Base-by-base conservation (phyloP, 371 early-diverging fungal genomes). In the Mortierella sp. region DNA sequence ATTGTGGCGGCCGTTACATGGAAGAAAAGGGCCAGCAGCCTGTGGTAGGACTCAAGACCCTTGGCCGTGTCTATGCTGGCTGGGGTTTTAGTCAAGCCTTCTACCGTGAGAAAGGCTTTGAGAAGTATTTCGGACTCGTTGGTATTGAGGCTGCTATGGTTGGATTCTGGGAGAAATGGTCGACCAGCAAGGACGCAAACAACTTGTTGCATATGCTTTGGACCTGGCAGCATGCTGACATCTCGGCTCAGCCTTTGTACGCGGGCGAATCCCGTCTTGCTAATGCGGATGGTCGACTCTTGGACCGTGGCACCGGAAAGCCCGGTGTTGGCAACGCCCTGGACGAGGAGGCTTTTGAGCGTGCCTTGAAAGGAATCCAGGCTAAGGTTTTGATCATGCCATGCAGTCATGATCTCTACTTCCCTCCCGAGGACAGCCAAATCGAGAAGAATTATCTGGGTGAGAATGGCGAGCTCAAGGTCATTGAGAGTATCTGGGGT, bases 381-480 rank as follows among this genome's bases (percentile, higher is more conserved):
- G 72, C 63, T 7, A 66, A 66, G n/a, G 47, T 61, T 0, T 45
- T 72, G 62, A 72, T 72, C 7, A 72, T 72, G 72, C 72, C 72
- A n/a, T 41, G 62, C 48, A 16, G 41, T 10, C n/a, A 40, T 24
- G 72, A 72, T n/a, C 45, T 72, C 16, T 72, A 72, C n/a, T 72
- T 72, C 67, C 72, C 72, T n/a, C 72, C 72, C 7, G 72, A 65
- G 55, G 72, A 72, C 67, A 72, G 72, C 19, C 67, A 72, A 48
- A 67, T 72, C 21, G 72, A 72, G 38, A 72, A 72, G 63, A 62
- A 66, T 3, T 72, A 72, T n/a, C 52, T 72, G 57, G 66, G 72
- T 7, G 67, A 72, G 5, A 72, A 72, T 15, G 72, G 53, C 0
- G 72, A 72, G 40, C 8, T 72, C 32, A 72, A 67, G 63, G 67